Percentiles rank a stretch among this genome's conserved stretches.
Conservation (phyloP, 169 alveolate species). For the Eimeria mitis region DNA sequence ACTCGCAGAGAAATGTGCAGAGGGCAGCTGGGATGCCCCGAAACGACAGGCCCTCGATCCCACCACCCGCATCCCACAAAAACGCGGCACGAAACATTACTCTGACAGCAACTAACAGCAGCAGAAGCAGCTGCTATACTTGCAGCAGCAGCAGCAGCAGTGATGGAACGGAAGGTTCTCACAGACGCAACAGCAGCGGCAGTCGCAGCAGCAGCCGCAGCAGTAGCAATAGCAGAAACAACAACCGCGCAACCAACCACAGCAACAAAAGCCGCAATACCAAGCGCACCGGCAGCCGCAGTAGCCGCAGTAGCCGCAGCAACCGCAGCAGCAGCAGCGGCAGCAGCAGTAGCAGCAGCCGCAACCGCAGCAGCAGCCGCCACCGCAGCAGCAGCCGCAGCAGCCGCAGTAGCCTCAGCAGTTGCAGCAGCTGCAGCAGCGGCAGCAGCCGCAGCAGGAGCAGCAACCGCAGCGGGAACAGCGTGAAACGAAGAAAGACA, state of each 20-base stretch:
- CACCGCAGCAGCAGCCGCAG: too few species aligned
- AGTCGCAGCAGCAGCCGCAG: slow-evolving; percentile 8
- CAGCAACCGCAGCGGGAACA: too few species aligned
- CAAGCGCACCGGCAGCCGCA: background rate
- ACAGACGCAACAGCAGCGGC: background rate
- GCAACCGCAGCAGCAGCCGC: too few species aligned
- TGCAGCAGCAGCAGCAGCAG: slow-evolving; percentile 27
- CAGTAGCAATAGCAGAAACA: background rate
- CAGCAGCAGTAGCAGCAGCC: background rate
- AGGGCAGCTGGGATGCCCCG: background rate
- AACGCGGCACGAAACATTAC: background rate
- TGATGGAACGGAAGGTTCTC: background rate
- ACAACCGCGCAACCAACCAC: background rate
- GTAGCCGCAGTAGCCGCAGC: background rate
- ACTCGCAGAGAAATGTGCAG: background rate
- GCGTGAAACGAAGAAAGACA: background rate
- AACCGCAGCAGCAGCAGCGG: background rate
- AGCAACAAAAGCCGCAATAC: background rate
- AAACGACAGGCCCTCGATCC: background rate
- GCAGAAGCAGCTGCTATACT: slow-evolving; percentile 24
- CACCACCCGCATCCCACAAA: background rate
- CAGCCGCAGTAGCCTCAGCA: too few species aligned
- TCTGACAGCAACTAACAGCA: slow-evolving; percentile 20
- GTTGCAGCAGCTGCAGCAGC: too few species aligned
- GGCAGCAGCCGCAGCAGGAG: too few species aligned